Evolutionary conservation across 257 asterid species (phyloP).

Genomic region (Solanum paucissectum): DNA sequence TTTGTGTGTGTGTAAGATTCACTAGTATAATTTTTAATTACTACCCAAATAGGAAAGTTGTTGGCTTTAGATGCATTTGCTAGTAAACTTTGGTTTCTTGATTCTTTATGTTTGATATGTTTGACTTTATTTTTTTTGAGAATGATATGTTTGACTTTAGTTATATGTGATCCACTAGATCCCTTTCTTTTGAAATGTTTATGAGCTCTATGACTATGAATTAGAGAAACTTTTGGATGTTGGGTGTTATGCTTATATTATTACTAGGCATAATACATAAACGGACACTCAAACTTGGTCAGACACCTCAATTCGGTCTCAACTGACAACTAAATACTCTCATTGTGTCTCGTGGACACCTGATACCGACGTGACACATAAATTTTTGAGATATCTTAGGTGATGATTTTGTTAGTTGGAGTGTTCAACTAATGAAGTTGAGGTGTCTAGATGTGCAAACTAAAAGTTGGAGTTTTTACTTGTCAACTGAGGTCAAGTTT

Average conservation of each 20-base stretch:
- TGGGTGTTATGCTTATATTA: not conserved
- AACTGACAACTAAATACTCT: not conserved
- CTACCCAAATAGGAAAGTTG: not conserved
- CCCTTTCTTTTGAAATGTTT: not conserved
- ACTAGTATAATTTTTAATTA: not conserved
- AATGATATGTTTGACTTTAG: constrained; percentile 1
- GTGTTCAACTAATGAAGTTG: not conserved
- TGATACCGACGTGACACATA: not conserved
- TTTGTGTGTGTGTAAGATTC: not conserved
- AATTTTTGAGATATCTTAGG: not conserved
- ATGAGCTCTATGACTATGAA: not conserved
- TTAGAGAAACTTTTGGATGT: not conserved
- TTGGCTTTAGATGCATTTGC: not conserved
- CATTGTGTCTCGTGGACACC: not conserved
- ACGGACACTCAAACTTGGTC: not conserved
- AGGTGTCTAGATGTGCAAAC: not conserved
- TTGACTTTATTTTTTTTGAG: no score
- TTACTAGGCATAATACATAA: not conserved
- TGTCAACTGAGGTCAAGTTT: not conserved
- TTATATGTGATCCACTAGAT: not conserved
- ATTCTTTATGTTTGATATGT: not conserved
- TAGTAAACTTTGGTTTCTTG: not conserved
- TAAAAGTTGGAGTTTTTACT: not conserved
- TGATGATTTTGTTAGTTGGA: not conserved
- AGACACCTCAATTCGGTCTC: not conserved